These are phyloP conservation scores for Stentor roeselii DNA, from an alignment of 73 alveolate species.

Conservation along the genomic window DNA sequence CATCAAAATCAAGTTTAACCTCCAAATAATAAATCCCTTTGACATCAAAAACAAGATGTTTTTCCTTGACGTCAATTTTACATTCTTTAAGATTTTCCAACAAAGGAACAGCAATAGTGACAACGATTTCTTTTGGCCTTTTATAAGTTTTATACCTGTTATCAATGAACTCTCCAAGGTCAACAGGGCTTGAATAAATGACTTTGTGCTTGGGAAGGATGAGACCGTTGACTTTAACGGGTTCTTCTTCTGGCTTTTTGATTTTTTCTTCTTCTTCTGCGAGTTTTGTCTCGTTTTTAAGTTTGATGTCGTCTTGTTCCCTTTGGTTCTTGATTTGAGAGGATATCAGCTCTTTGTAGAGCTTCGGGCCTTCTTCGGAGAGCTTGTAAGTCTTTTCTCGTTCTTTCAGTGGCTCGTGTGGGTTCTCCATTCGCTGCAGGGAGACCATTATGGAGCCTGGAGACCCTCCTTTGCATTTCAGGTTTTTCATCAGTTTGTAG, in stretches of 20 bases:
- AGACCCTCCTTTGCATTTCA: conserved; percentile 91
- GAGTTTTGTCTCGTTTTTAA: conserved; percentile 34
- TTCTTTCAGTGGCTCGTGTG: conserved; percentile 47
- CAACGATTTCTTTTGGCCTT: conserved; percentile 65
- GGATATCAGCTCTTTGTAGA: conserved; percentile 68
- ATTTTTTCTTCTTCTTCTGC: conserved; percentile 63
- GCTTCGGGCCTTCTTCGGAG: conserved; percentile 60
- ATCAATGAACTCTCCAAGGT: conserved; percentile 60
- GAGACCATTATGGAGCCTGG: conserved; percentile 73
- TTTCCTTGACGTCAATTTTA: conserved; percentile 50
- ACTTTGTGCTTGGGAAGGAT: conserved; percentile 59
- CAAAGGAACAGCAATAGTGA: conserved; percentile 52
- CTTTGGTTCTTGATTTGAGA: conserved; percentile 40
- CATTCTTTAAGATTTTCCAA: conserved; percentile 60
- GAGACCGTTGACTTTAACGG: conserved; percentile 51
- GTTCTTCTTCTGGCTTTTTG: conserved; percentile 48
- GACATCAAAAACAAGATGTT: conserved; percentile 73
- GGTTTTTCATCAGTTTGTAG: conserved; percentile 85
- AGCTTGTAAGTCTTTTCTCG: conserved; percentile 43
- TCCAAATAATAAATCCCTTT: conserved; percentile 83
- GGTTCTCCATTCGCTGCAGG: conserved; percentile 59
- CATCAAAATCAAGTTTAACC: conserved; percentile 79
- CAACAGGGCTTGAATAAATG: conserved; percentile 79
- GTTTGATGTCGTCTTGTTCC: conserved; percentile 35
- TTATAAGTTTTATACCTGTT: conserved; percentile 43